Evolutionary conservation across 2,329 filamentous ascomycete species (phyloP).

Genomic region (Microcera coccophila): DNA sequence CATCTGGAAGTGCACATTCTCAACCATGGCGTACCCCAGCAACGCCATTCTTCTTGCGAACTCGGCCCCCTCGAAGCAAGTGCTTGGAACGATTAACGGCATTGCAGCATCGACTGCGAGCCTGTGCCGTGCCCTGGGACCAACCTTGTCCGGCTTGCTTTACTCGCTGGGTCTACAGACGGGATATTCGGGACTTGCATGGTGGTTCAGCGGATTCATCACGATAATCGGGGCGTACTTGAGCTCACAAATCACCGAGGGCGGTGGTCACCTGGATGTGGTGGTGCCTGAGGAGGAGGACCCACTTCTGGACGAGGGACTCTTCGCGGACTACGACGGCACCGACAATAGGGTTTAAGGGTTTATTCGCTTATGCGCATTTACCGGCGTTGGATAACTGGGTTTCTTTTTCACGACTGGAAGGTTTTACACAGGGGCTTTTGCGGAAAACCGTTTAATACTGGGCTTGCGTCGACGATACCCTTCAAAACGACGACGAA

Average conservation of each 20-base stretch:
- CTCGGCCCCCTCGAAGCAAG: constrained; percentile 75
- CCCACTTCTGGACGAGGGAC: constrained; percentile 29
- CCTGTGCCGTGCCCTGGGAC: constrained; percentile 81
- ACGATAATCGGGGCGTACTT: constrained; percentile 71
- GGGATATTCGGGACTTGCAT: constrained; percentile 83
- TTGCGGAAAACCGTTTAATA: constrained; percentile 23
- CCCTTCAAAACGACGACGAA: constrained; percentile 12
- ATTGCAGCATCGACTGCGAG: constrained; percentile 88
- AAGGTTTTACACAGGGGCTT: constrained; percentile 17
- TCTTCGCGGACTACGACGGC: constrained; percentile 31
- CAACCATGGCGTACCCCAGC: constrained; percentile 86
- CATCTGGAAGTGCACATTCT: constrained; percentile 88
- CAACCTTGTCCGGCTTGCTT: constrained; percentile 79
- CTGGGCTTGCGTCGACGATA: constrained; percentile 11
- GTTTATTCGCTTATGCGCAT: constrained; percentile 6
- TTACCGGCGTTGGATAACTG: constrained; percentile 22
- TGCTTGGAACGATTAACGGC: constrained; percentile 89
- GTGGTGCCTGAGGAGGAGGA: constrained; percentile 39
- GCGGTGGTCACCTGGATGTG: constrained; percentile 43
- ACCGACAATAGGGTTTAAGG: constrained; percentile 31
- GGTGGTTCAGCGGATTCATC: constrained; percentile 84
- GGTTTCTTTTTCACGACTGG: constrained; percentile 8
- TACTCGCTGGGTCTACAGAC: constrained; percentile 75
- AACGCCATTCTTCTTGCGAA: constrained; percentile 88
- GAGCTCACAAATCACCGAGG: constrained; percentile 71